These are phyloP conservation scores for Zea mays DNA, from an alignment of 176 grass and related monocot species.

Conservation along the genomic window DNA sequence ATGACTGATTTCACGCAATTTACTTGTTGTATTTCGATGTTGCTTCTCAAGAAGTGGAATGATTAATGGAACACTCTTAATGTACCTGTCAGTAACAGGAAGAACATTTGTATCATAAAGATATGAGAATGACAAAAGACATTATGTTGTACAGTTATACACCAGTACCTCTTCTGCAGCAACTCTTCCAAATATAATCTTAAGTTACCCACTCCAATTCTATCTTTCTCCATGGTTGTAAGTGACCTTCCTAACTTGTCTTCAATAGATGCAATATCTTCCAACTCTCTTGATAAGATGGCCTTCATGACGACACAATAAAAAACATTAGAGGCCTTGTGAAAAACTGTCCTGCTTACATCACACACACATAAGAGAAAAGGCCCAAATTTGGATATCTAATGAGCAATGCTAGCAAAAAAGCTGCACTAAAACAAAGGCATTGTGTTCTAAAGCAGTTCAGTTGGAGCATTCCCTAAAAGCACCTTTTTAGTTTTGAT, in stretches of 20 bases:
- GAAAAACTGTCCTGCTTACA: background rate
- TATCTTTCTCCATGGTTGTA: conserved; percentile 70
- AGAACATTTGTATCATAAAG: conserved; percentile 15
- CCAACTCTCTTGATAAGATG: conserved; percentile 70
- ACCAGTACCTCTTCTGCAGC: conserved; percentile 74
- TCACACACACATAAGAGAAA: background rate
- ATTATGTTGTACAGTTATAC: conserved; percentile 19
- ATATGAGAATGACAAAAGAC: conserved; percentile 13
- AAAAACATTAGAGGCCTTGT: conserved; percentile 12
- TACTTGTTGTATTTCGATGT: conserved; percentile 56
- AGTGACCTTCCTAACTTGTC: conserved; percentile 82
- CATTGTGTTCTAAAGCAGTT: conserved; percentile 28
- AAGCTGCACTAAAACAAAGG: background rate
- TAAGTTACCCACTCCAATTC: conserved; percentile 75
- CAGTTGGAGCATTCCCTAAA: conserved; percentile 11
- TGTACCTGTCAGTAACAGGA: conserved; percentile 57
- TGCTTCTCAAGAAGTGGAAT: conserved; percentile 92
- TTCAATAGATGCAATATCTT: conserved; percentile 77
- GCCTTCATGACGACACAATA: conserved; percentile 50
- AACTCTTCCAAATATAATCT: conserved; percentile 88
- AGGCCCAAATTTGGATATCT: conserved; percentile 19
- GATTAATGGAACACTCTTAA: conserved; percentile 82
- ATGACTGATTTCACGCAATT: conserved; percentile 64
- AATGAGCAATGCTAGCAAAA: conserved; percentile 22
- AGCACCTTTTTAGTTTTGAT: conserved; percentile 2